A percentile compares a stretch with the other conserved stretches of the same genome.
Conservation (phyloP, 129 eudicot species). For the Silybum marianum region DNA sequence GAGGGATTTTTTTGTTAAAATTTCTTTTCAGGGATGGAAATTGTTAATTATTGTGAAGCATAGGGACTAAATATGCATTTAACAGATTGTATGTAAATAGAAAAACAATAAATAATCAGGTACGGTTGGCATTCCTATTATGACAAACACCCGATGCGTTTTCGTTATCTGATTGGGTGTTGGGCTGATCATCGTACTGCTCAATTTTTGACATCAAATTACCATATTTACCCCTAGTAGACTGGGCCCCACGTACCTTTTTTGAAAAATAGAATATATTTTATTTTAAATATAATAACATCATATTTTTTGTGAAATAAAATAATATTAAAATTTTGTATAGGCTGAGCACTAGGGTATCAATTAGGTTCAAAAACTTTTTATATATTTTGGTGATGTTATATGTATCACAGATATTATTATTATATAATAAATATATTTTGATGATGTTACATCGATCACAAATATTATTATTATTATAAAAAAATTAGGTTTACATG, state of each 20-base stretch:
- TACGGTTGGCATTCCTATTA: conserved; percentile 14
- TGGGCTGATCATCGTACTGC: conserved; percentile 31
- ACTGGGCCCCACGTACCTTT: not conserved
- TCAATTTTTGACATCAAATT: not conserved
- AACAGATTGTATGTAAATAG: not conserved
- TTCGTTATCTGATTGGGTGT: conserved; percentile 32
- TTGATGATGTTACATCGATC: too few species aligned
- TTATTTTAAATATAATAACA: too few species aligned
- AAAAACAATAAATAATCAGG: not conserved
- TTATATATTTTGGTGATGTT: too few species aligned
- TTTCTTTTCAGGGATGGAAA: not conserved
- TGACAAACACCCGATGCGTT: conserved; percentile 23
- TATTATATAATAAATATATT: too few species aligned
- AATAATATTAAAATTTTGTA: too few species aligned
- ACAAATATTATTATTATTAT: too few species aligned
- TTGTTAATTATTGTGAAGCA: not conserved
- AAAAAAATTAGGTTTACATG: too few species aligned
- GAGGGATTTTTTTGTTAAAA: not conserved
- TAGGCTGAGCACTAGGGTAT: too few species aligned
- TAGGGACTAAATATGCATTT: not conserved
- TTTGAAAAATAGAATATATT: too few species aligned
- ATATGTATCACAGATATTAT: too few species aligned
- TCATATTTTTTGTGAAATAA: too few species aligned
- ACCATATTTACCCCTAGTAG: not conserved
- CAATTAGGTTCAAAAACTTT: too few species aligned